phyloP scores from a whole-genome alignment of 2,329 filamentous ascomycete genomes.

The Chlorencoelia australis region DNA sequence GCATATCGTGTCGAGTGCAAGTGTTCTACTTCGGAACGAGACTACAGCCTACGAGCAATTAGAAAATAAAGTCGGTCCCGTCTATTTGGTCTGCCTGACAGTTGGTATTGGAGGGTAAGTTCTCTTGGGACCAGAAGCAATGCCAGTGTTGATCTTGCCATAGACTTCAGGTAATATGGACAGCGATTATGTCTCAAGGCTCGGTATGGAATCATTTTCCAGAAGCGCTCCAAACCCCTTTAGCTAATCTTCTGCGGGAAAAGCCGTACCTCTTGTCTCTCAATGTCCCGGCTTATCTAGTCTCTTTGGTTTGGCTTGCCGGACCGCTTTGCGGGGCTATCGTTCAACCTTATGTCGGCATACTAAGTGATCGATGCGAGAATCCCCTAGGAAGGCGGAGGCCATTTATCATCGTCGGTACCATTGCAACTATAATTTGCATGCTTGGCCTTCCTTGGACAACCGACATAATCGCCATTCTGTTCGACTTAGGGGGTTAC shows the following conservation, averaged over 20 bases:
- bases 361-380: constrained; percentile 39
- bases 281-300: constrained; percentile 40
- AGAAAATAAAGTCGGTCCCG: neutral
- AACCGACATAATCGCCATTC: constrained; percentile 28
- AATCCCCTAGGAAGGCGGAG: constrained; percentile 36
- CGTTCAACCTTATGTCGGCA: constrained; percentile 43
- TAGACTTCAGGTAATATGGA: constrained; percentile 10
- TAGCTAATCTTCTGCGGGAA: constrained; percentile 1
- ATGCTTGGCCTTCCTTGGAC: constrained; percentile 41
- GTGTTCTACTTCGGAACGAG: constrained; percentile 1
- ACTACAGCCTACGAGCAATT: neutral
- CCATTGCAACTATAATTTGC: constrained; percentile 37
- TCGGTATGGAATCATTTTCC: constrained; percentile 3
- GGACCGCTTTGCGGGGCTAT: constrained; percentile 42
- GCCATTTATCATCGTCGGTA: constrained; percentile 42
- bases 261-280: constrained; percentile 30
- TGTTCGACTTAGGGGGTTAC: neutral
- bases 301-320: constrained; percentile 45
- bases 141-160: neutral
- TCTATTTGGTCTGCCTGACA: constrained; percentile 3
- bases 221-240: too few relatives aligned
- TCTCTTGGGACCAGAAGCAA: neutral
- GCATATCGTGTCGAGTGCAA: neutral
- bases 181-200: constrained; percentile 8
- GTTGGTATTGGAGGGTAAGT: constrained; percentile 7